Percentiles rank a stretch among this genome's conserved stretches.
Conservation (phyloP, 129 eudicot species). For the Helichrysum umbraculigerum region DNA sequence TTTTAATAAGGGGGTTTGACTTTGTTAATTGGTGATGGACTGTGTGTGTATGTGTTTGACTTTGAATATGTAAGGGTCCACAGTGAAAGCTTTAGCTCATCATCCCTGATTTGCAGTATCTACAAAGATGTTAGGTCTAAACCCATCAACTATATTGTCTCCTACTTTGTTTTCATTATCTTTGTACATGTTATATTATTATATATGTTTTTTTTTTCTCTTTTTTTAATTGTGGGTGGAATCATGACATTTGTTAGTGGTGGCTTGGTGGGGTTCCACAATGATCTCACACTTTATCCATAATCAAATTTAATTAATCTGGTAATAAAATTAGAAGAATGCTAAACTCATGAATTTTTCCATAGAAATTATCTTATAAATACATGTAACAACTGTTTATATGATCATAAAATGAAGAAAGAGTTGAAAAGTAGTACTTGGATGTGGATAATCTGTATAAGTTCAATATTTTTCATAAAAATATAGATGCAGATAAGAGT, state of each 20-base stretch:
- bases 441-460: no score
- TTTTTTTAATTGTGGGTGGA: conserved; percentile 21
- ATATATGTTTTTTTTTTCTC: neutral
- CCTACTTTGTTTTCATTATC: conserved; percentile 34
- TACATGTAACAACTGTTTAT: no score
- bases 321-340: no score
- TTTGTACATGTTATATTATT: conserved; percentile 16
- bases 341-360: no score
- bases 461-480: no score
- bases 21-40: conserved; percentile 19
- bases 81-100: conserved; percentile 29
- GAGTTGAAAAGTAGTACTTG: no score
- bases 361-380: no score
- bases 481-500: no score
- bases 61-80: conserved; percentile 37
- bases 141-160: conserved; percentile 35
- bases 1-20: conserved; percentile 33
- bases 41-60: conserved; percentile 28
- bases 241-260: conserved; percentile 20
- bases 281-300: neutral
- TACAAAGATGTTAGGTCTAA: conserved; percentile 38
- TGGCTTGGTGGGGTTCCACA: conserved; percentile 16
- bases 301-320: no score
- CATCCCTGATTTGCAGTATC: conserved; percentile 26
- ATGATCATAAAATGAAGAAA: no score